Evolutionary conservation across 2,329 filamentous ascomycete species (phyloP).

Genomic region (Colletotrichum chlorophyti): DNA sequence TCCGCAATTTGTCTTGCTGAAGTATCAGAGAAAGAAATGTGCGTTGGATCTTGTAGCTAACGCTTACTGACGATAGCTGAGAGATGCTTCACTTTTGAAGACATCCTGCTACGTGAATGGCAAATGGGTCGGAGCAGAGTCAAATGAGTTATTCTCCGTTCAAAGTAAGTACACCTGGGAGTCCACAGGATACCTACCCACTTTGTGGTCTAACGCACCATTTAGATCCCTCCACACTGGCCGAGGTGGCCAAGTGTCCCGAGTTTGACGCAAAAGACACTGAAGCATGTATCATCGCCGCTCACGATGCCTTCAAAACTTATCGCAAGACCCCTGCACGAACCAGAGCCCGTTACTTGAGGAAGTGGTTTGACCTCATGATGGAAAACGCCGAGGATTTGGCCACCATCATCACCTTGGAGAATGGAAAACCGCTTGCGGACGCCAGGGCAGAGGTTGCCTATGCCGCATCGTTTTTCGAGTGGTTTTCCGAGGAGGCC

Average conservation of each 20-base stretch:
- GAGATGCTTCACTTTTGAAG: slow-evolving; percentile 72
- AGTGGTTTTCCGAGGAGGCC: slow-evolving; percentile 71
- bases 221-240: slow-evolving; percentile 73
- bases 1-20: neutral
- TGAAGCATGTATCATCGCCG: slow-evolving; percentile 73
- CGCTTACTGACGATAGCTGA: slow-evolving; percentile 48
- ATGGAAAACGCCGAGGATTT: slow-evolving; percentile 71
- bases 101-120: slow-evolving; percentile 77
- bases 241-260: slow-evolving; percentile 73
- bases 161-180: slow-evolving; percentile 52
- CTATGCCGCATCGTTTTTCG: slow-evolving; percentile 66
- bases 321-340: slow-evolving; percentile 67
- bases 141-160: slow-evolving; percentile 77
- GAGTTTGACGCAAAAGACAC: slow-evolving; percentile 76
- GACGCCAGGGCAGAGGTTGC: slow-evolving; percentile 64
- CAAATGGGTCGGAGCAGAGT: slow-evolving; percentile 75
- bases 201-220: neutral
- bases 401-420: slow-evolving; percentile 71
- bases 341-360: slow-evolving; percentile 63
- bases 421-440: slow-evolving; percentile 74
- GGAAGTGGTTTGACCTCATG: slow-evolving; percentile 73
- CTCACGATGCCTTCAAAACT: slow-evolving; percentile 67
- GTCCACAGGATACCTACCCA: neutral
- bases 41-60: no score
- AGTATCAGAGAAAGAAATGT: neutral